Percentiles rank a stretch among this genome's conserved stretches.
These are phyloP conservation scores for Fraxinus quadrangulata DNA, from an alignment of 257 asterid species.

Conservation along the genomic window DNA sequence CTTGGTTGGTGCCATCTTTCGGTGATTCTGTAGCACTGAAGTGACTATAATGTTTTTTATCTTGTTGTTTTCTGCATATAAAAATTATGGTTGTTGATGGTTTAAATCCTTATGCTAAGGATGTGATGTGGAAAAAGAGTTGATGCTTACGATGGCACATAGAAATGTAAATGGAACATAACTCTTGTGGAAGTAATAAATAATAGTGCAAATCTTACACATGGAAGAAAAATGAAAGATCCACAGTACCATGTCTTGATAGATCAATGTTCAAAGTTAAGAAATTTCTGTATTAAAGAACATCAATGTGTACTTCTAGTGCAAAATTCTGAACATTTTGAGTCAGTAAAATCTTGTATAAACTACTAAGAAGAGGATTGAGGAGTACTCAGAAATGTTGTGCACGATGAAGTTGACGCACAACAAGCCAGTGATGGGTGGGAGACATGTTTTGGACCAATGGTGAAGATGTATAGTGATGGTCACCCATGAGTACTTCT, in stretches of 20 bases:
- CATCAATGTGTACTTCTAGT: background rate
- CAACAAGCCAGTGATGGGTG: background rate
- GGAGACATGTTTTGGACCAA: background rate
- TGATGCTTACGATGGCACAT: background rate
- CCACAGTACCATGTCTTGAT: background rate
- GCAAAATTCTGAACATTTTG: background rate
- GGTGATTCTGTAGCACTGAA: background rate
- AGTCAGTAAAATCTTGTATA: background rate
- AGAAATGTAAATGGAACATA: background rate
- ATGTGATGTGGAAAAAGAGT: background rate
- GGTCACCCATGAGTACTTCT: background rate
- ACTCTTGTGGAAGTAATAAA: background rate
- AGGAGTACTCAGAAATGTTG: background rate
- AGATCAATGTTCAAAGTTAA: background rate
- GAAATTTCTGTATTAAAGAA: background rate
- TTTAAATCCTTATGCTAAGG: slow-evolving; percentile 3
- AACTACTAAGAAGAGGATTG: background rate
- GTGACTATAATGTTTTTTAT: background rate
- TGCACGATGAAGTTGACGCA: background rate
- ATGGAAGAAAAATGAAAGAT: background rate
- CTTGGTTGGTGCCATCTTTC: too few species aligned
- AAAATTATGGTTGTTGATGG: background rate
- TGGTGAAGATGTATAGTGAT: background rate
- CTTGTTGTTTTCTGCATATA: background rate
- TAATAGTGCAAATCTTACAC: background rate